Evolutionary conservation across 2,329 filamentous ascomycete species (phyloP).

Genomic region (Xylaria sp.): DNA sequence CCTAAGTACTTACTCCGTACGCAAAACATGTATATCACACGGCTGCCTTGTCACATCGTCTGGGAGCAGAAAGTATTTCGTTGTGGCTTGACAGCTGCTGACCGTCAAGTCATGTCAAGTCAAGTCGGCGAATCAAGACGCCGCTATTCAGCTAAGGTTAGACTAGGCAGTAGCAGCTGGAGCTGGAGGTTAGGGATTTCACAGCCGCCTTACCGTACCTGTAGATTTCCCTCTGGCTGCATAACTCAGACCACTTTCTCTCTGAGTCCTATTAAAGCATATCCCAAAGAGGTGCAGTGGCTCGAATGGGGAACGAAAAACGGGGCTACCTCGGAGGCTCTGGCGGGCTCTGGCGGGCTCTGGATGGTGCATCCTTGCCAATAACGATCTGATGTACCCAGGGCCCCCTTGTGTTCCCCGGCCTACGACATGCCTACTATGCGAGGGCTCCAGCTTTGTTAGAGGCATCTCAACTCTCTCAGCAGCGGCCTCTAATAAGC

Average conservation of each 20-base stretch:
- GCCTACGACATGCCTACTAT: too few relatives aligned
- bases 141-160: slow-evolving; percentile 5
- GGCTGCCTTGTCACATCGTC: too few relatives aligned
- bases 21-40: too few relatives aligned
- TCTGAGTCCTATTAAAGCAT: background rate
- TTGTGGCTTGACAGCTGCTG: slow-evolving; percentile 18
- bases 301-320: slow-evolving; percentile 18
- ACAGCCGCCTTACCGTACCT: background rate
- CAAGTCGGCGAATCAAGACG: slow-evolving; percentile 4
- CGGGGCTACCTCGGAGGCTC: slow-evolving; percentile 31
- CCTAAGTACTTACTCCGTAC: too few relatives aligned
- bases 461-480: too few relatives aligned
- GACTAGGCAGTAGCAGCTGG: too few relatives aligned
- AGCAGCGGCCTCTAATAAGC: background rate
- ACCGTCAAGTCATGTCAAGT: slow-evolving; percentile 17
- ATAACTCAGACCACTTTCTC: slow-evolving; percentile 19
- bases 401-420: background rate
- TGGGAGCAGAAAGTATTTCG: slow-evolving; percentile 24
- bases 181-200: background rate
- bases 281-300: background rate
- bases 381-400: slow-evolving; percentile 19
- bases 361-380: slow-evolving; percentile 24
- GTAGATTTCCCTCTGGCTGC: slow-evolving; percentile 17
- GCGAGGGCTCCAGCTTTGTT: too few relatives aligned
- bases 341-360: slow-evolving; percentile 30